A percentile compares a stretch with the other conserved stretches of the same genome.
These are phyloP conservation scores for Brassica juncea DNA, from an alignment of 345 rosid genomes.

Conservation along the genomic window DNA sequence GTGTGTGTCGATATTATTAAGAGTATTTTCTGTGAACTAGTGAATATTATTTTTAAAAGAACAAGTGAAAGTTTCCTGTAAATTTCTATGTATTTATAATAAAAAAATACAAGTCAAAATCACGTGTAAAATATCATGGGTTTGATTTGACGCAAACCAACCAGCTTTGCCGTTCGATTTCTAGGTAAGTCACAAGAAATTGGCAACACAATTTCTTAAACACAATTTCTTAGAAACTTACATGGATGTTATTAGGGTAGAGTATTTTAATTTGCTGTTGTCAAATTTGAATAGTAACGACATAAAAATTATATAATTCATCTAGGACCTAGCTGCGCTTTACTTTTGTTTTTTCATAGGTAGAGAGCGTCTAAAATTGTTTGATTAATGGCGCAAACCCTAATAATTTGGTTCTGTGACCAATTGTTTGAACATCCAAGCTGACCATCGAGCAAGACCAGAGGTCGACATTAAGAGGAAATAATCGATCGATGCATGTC, in stretches of 20 bases:
- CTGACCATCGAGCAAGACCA: too few relatives aligned
- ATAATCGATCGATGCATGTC: too few relatives aligned
- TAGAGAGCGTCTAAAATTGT: too few relatives aligned
- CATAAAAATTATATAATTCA: too few relatives aligned
- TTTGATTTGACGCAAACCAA: slow-evolving; percentile 11
- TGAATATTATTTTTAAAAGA: not conserved
- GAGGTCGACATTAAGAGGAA: too few relatives aligned
- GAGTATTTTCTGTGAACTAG: not conserved
- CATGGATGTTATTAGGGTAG: not conserved
- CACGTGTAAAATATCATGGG: slow-evolving; percentile 14
- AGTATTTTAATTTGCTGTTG: not conserved
- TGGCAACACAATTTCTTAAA: not conserved
- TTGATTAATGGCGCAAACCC: too few relatives aligned
- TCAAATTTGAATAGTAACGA: too few relatives aligned
- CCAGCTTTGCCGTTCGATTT: slow-evolving; percentile 2
- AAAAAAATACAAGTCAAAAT: slow-evolving; percentile 8
- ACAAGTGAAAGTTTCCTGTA: not conserved
- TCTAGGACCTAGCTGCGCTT: too few relatives aligned
- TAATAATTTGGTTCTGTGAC: too few relatives aligned
- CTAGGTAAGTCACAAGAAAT: slow-evolving; percentile 20
- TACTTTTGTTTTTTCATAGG: too few relatives aligned
- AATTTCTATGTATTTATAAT: not conserved
- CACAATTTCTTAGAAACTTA: slow-evolving; percentile 6
- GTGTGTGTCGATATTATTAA: not conserved
- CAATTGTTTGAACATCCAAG: too few relatives aligned